Evolutionary conservation across 805 yeast species (phyloP), one percentile per base, ranked within the genome.

Genomic region (Lipomyces spencermartinsiae): DNA sequence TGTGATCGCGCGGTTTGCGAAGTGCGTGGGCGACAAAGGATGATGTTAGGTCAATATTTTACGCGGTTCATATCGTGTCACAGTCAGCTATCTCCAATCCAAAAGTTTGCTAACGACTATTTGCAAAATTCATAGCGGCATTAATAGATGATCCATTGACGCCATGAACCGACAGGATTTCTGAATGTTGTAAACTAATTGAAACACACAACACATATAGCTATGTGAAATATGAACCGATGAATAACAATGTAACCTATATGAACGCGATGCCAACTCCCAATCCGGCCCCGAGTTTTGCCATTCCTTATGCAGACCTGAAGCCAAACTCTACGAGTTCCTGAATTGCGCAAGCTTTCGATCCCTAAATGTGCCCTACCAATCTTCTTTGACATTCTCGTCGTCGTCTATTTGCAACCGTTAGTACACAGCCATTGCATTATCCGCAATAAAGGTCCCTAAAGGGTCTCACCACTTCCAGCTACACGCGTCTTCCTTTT

Each of bases 401-500:
- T 65, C 67, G 51, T 62, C 66, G 37, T 58, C 66, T 62, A 57
- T 9, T 39, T 16, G 16, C 37, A 62, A 4, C 19, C 1, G 54
- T 62, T 35, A 62, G 57, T 31, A 46, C 29, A 39, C 35, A 16
- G 25, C n/a, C 33, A 25, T 8, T 6, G n/a, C 53, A 25, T 12
- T 25, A 16, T 16, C 16, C 12, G 2, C 37, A 14, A 25, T 4
- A 16, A 16, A 16, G n/a, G 7, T 43, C n/a, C 49, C 49, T 43
- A 43, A 19, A n/a, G 22, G n/a, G 35, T 59, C 73, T 62, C 58
- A 70, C 73, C 71, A 59, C 92, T 88, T 22, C 83, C 86, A 1
- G 91, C 84, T 7, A 94, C 97, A 77, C 92, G 92, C 25, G 85
- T 87, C 79, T 94, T 94, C 75, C 98, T 85, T 65, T 87, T 86